Evolutionary conservation across 2,329 filamentous ascomycete genomes (phyloP).

Genomic region (Talaromyces piceae): DNA sequence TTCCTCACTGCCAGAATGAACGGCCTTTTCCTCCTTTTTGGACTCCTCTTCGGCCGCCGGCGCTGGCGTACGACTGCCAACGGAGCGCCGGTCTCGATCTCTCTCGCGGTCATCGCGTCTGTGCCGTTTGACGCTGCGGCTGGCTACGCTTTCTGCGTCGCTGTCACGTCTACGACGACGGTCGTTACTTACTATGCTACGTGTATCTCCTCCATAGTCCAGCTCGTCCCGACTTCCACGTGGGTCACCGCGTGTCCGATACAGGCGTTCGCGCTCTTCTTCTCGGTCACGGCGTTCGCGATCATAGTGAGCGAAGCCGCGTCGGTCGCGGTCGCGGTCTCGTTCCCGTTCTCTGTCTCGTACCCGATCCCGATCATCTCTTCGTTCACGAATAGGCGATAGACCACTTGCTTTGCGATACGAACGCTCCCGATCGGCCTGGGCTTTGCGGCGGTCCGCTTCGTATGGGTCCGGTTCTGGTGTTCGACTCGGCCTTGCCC

Average conservation of each 20-base stretch:
- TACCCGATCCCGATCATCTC: slow-evolving; percentile 32
- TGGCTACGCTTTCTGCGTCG: slow-evolving; percentile 56
- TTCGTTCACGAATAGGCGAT: slow-evolving; percentile 40
- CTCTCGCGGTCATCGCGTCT: slow-evolving; percentile 35
- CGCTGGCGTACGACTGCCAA: slow-evolving; percentile 24
- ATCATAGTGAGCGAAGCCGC: slow-evolving; percentile 52
- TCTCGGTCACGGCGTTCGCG: slow-evolving; percentile 82
- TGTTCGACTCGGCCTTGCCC: slow-evolving; percentile 64
- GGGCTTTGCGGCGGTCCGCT: slow-evolving; percentile 86
- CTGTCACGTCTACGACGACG: slow-evolving; percentile 73
- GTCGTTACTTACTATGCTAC: slow-evolving; percentile 53
- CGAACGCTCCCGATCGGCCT: slow-evolving; percentile 87
- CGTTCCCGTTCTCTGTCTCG: slow-evolving; percentile 33
- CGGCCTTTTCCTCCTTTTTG: slow-evolving; percentile 40
- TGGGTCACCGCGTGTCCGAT: slow-evolving; percentile 73
- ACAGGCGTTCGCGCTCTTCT: slow-evolving; percentile 80
- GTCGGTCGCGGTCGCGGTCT: slow-evolving; percentile 28
- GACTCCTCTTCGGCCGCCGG: slow-evolving; percentile 23
- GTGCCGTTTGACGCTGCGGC: slow-evolving; percentile 55
- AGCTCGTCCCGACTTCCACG: slow-evolving; percentile 77
- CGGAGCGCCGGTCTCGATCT: slow-evolving; percentile 36
- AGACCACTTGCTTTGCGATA: slow-evolving; percentile 72
- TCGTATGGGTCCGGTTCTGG: slow-evolving; percentile 94
- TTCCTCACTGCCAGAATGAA: slow-evolving; percentile 88
- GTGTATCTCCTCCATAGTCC: slow-evolving; percentile 72